Evolutionary conservation across 2,329 filamentous ascomycete genomes (phyloP), one percentile per base, ranked within the genome.

Genomic region (Pseudopyricularia cyperi): DNA sequence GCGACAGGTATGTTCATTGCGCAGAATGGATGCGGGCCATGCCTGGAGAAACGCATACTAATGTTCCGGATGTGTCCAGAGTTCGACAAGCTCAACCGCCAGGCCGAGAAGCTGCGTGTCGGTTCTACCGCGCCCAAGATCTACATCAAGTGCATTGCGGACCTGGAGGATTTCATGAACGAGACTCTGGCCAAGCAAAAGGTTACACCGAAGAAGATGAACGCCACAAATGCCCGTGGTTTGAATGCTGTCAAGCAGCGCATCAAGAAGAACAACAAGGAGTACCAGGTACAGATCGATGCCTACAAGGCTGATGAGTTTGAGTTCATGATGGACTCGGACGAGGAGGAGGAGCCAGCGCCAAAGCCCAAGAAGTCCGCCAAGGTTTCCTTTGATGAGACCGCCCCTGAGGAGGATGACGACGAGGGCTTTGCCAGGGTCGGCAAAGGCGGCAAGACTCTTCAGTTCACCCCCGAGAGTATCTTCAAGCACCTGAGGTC

Each of bases 221-320:
- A 95, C 73, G 89, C 90, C 56, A 93, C 85, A 65, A 94, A 91
- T 66, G 86, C 89, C 58, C 88, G 89, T 71, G 89, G 90, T 63
- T 80, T 98, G 63, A 98, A 97, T 68, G 89, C 90, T 56, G 87
- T 97, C 64, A 95, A 96, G 74, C 93, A 98, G 70, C 90, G 90
- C 73, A 89, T 98, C 75, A 90, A 91, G 81, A 97, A 96, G 80
- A 91, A 91, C 73, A 95, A 91, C 78, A 94, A 95, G 73, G 91
- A 97, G 58, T 91, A 91, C 71, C 81, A 88, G 64, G 75, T 79
- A 56, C 87, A 95, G 64, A 85, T 98, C 62, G 89, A 95, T 60
- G 79, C 83, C 57, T 98, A 91, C 74, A 79, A 87, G 59, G 83
- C 80, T 57, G 82, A 95, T 68, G 89, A 91, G 68, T 89, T 91